These are phyloP conservation scores for Euptelea pleiosperma DNA, from an alignment of 164 flowering plant species.

Conservation along the genomic window DNA sequence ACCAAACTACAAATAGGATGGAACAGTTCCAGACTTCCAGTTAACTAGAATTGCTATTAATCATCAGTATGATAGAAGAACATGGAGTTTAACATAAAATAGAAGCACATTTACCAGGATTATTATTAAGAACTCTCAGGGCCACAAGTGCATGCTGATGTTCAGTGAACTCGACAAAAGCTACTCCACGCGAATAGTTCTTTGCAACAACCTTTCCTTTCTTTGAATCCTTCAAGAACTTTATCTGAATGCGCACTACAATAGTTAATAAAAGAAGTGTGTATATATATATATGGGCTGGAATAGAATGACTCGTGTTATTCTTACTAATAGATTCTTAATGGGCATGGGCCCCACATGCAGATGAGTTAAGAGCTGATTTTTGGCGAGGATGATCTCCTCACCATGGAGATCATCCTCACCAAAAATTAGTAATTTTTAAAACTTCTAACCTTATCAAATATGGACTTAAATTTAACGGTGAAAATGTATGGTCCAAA, in stretches of 20 bases:
- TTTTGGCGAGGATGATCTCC: too few species aligned
- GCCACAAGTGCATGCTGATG: conserved; percentile 99
- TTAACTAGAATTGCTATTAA: not conserved
- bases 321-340: too few species aligned
- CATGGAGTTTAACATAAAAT: not conserved
- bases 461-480: too few species aligned
- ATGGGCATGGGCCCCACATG: too few species aligned
- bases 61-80: not conserved
- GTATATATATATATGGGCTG: too few species aligned
- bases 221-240: conserved; percentile 57
- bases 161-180: conserved; percentile 85
- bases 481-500: too few species aligned
- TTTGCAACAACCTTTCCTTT: conserved; percentile 40
- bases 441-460: too few species aligned
- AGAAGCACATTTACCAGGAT: conserved; percentile 65
- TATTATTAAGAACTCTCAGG: conserved; percentile 88
- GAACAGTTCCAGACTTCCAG: not conserved
- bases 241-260: conserved; percentile 50
- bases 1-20: too few species aligned
- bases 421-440: too few species aligned
- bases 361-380: too few species aligned
- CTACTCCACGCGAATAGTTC: conserved; percentile 79
- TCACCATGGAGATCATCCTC: too few species aligned
- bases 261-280: not conserved
- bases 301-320: too few species aligned